Percentiles rank a stretch among this genome's conserved stretches.
Conservation (phyloP, 2,329 filamentous ascomycete species). For the Chrysoporthe deuterocubensis region DNA sequence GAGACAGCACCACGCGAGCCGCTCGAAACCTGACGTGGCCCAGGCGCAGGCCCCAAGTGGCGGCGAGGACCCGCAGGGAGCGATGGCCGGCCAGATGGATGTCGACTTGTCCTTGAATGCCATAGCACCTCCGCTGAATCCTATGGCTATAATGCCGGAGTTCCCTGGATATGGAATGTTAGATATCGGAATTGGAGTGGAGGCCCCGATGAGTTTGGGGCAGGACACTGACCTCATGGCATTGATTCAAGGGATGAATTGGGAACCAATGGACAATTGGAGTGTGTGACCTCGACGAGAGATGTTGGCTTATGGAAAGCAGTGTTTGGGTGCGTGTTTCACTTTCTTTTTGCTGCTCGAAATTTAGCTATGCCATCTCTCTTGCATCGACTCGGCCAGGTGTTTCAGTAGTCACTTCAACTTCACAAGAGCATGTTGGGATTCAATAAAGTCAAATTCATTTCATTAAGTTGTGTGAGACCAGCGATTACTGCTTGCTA, state of each 20-base stretch:
- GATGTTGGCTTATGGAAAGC: too few species aligned
- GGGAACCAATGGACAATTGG: conserved; percentile 35
- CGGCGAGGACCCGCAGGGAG: conserved; percentile 21
- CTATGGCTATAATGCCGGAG: conserved; percentile 31
- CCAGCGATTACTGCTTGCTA: not conserved
- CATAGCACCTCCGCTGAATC: conserved; percentile 10
- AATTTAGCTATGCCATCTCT: not conserved
- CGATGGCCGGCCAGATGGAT: conserved; percentile 28
- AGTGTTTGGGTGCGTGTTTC: conserved; percentile 1
- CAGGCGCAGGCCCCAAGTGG: conserved; percentile 11
- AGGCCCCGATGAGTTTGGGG: conserved; percentile 36
- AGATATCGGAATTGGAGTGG: conserved; percentile 36
- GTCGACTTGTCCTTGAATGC: conserved; percentile 28
- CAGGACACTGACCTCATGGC: conserved; percentile 41
- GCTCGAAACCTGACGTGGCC: conserved; percentile 15
- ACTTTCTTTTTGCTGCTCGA: not conserved
- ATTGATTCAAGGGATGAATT: conserved; percentile 41
- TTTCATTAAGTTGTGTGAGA: not conserved
- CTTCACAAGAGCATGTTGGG: not conserved
- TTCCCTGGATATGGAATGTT: conserved; percentile 32
- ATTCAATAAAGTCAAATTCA: not conserved
- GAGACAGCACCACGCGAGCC: conserved; percentile 18
- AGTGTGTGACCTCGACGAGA: conserved; percentile 4
- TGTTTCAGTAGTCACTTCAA: not conserved
- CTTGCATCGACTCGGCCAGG: not conserved